phyloP scores from a whole-genome alignment of 768 basidiomycete genomes.

The Trametes maxima region DNA sequence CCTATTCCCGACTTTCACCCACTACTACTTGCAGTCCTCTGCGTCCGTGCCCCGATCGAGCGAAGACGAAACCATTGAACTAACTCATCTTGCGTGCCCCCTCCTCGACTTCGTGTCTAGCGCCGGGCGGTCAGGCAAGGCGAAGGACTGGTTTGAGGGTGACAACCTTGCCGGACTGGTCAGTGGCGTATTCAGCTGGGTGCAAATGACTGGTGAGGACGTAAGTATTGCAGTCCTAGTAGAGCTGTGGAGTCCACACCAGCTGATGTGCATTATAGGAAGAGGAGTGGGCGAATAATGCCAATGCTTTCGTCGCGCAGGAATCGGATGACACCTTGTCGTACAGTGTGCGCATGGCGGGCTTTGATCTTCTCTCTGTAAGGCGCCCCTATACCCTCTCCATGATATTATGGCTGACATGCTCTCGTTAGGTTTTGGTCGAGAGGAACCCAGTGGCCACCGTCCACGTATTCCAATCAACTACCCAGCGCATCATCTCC shows the following conservation, averaged over 20 bases:
- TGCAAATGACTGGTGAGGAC: constrained; percentile 90
- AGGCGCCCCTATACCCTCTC: constrained; percentile 9
- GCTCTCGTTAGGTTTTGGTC: constrained; percentile 39
- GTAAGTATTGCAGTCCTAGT: constrained; percentile 44
- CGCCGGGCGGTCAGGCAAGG: constrained; percentile 63
- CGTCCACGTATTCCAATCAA: constrained; percentile 53
- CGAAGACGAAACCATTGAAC: constrained; percentile 76
- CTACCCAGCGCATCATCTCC: constrained; percentile 55
- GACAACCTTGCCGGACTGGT: constrained; percentile 55
- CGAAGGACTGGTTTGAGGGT: constrained; percentile 62
- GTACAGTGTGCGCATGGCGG: constrained; percentile 82
- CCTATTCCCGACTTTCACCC: constrained; percentile 60
- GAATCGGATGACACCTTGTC: constrained; percentile 89
- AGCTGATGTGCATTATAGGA: constrained; percentile 52
- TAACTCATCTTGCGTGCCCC: constrained; percentile 75
- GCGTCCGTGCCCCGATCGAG: constrained; percentile 62
- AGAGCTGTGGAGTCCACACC: neutral
- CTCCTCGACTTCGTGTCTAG: constrained; percentile 81
- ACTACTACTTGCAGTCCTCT: constrained; percentile 60
- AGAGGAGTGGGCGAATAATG: constrained; percentile 86
- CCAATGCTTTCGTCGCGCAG: constrained; percentile 91
- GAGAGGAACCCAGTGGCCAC: constrained; percentile 56
- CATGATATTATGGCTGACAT: neutral
- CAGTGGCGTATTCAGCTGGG: constrained; percentile 61
- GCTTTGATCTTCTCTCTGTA: constrained; percentile 83